Evolutionary conservation across 148 eudicot genomes (phyloP).

Genomic region (Heliamphora exappendiculata): DNA sequence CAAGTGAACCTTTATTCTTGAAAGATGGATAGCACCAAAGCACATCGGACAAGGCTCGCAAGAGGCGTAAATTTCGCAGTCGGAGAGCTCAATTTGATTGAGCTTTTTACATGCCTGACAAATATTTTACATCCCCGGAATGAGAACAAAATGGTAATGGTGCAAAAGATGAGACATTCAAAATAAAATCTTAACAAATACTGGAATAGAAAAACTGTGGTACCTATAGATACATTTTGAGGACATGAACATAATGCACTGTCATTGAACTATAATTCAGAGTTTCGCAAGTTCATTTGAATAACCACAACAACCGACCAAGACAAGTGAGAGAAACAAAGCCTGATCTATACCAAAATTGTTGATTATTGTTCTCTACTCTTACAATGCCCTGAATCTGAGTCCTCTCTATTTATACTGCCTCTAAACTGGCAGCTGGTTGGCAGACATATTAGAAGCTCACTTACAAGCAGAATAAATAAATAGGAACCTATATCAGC

Average conservation of each 20-base stretch:
- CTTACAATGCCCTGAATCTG: background rate
- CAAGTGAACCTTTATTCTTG: constrained; percentile 57
- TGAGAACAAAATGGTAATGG: background rate
- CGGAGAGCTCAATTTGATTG: constrained; percentile 60
- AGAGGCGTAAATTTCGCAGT: constrained; percentile 88
- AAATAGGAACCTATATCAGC: background rate
- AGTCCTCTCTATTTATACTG: background rate
- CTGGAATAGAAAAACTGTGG: background rate
- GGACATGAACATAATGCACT: background rate
- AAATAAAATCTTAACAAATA: background rate
- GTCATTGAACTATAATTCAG: background rate
- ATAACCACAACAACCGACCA: background rate
- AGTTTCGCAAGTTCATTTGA: background rate
- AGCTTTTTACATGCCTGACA: constrained; percentile 87
- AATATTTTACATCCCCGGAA: background rate
- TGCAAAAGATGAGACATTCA: background rate
- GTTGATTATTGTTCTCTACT: background rate
- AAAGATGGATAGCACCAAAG: constrained; percentile 77
- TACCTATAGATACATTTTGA: background rate
- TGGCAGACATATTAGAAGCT: background rate
- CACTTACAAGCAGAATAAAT: background rate
- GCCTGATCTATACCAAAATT: background rate
- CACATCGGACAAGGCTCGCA: constrained; percentile 96
- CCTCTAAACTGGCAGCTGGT: background rate
- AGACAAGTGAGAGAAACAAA: background rate